Percentiles rank a stretch among this genome's conserved stretches.
phyloP scores from a whole-genome alignment of 2,329 filamentous ascomycete species.

The Thielaviopsis populi region DNA sequence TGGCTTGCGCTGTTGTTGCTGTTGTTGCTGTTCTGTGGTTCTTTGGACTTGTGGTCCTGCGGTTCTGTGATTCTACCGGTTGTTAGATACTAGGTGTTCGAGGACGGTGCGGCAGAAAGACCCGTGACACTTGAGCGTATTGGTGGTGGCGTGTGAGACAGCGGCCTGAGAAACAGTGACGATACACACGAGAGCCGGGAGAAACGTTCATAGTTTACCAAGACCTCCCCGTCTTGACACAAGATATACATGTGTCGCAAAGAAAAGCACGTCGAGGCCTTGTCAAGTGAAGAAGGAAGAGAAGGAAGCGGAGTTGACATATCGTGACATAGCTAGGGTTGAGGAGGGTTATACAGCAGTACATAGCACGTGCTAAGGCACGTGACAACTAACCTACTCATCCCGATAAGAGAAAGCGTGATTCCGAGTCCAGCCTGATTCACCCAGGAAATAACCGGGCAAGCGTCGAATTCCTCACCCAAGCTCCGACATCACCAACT shows the following conservation, averaged over 20 bases:
- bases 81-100: background rate
- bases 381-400: background rate
- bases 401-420: background rate
- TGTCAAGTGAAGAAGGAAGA: background rate
- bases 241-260: background rate
- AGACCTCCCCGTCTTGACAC: background rate
- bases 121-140: background rate
- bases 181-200: background rate
- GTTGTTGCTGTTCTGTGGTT: background rate
- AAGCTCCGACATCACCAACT: conserved; percentile 16
- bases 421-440: conserved; percentile 14
- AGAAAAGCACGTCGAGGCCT: background rate
- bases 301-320: background rate
- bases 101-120: background rate
- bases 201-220: background rate
- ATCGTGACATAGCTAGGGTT: background rate
- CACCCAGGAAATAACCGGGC: conserved; percentile 14
- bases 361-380: background rate
- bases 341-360: background rate
- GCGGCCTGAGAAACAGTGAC: background rate
- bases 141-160: background rate
- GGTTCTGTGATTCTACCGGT: background rate
- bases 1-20: background rate
- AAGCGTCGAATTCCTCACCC: conserved; percentile 16
- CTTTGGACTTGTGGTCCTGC: background rate